Base-by-base conservation (phyloP, 2,329 filamentous ascomycete species). In the Teratosphaeria destructans region DNA sequence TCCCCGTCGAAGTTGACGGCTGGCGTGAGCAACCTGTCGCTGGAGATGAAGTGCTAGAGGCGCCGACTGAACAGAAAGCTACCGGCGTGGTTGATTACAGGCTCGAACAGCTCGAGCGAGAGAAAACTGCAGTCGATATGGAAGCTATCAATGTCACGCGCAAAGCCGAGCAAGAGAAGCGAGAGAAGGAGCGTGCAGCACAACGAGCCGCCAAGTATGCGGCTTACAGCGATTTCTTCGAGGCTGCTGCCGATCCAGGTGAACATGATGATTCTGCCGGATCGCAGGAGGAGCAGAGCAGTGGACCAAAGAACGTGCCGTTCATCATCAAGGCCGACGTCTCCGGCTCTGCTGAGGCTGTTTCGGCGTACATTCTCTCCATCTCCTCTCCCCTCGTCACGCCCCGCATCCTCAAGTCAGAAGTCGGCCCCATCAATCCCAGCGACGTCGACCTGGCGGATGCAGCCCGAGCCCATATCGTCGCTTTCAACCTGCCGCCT, bases 271-370 rank as follows among this genome's bases (percentile, higher is more conserved):
- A 66, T 2, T 7, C 19, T 8, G 60, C 65, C 2, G 66, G 70
- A 14, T 67, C 73, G 37, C 77, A 79, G 8, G 74, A 81, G 7
- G 78, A 79, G 56, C 69, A 68, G 23, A 58, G 72, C 0, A 71
- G 74, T 34, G 80, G 81, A 0, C 79, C 81, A 14, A 77, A 80
- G 61, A 76, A 81, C 16, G 81, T 96, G 55, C 88, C 88, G 67
- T 94, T 97, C 74, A 84, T 94, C 60, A 80, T 99, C 76, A 96
- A 95, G 74, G 92, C 87, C 58, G 94, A 99, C 68, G 94, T 97
- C 19, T 89, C 88, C 62, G 94, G 94, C 43, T 97, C 93, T 0
- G 91, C 92, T 0, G 94, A 99, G 77, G 94, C 94, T 2, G 88
- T 97, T 2, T 80, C 86, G 61, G 87, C 89, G 55, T 86, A 87